Conservation (phyloP, 2,329 filamentous ascomycete species). For the Aureobasidium namibiae region DNA sequence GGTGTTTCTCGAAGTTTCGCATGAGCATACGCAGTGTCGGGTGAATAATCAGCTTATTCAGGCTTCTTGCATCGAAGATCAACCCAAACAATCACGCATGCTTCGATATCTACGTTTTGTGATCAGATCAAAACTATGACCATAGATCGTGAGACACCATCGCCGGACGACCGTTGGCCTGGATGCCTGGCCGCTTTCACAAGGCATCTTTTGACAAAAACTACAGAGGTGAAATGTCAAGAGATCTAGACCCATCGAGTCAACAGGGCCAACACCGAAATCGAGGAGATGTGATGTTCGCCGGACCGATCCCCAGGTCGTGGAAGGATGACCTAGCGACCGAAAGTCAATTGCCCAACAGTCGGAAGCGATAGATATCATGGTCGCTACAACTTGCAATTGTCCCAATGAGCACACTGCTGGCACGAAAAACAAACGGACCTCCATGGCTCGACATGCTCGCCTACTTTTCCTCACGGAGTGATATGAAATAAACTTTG, state of each 20-base stretch:
- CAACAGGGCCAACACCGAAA: background rate
- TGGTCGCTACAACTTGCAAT: background rate
- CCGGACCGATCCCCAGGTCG: background rate
- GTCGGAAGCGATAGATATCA: background rate
- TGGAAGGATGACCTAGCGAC: background rate
- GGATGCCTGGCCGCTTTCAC: background rate
- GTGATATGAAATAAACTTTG: background rate
- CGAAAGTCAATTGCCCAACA: background rate
- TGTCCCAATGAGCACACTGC: no score
- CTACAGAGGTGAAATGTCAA: no score
- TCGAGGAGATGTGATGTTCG: background rate
- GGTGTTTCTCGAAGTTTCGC: background rate
- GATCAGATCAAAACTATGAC: background rate
- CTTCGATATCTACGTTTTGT: constrained; percentile 8
- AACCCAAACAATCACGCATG: background rate
- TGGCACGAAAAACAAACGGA: no score
- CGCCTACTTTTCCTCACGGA: background rate
- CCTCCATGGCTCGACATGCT: background rate
- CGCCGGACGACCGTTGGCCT: no score
- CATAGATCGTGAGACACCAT: background rate
- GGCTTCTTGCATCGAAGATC: background rate
- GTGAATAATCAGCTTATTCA: background rate
- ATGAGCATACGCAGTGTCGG: background rate
- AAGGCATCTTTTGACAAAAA: background rate
- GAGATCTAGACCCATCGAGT: background rate